These are phyloP conservation scores for Dioscorea cayenensis DNA, from an alignment of 116 monocot species.

Conservation along the genomic window DNA sequence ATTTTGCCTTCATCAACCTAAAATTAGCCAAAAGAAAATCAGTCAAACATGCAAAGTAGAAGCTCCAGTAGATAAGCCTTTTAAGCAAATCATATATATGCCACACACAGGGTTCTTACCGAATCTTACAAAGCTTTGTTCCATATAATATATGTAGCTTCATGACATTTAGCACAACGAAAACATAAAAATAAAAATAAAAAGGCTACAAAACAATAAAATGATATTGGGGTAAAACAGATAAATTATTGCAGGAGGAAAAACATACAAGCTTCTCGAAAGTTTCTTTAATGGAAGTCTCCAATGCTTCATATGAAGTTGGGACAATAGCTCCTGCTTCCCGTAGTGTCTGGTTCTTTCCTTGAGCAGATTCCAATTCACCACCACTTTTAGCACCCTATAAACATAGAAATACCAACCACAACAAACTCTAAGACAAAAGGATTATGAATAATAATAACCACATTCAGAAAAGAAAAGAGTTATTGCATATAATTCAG, in stretches of 20 bases:
- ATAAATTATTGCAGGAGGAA: slow-evolving; percentile 5
- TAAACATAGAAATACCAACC: neutral
- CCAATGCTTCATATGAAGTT: slow-evolving; percentile 93
- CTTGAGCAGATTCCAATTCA: slow-evolving; percentile 98
- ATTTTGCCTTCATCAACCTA: slow-evolving; percentile 93
- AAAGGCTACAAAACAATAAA: neutral
- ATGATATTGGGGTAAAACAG: neutral
- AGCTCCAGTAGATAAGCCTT: neutral
- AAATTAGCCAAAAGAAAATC: neutral
- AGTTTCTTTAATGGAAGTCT: slow-evolving; percentile 75
- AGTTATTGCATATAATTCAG: neutral
- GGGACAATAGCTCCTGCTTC: slow-evolving; percentile 97
- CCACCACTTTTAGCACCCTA: slow-evolving; percentile 99
- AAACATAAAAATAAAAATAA: too few species aligned
- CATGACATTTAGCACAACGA: too few species aligned
- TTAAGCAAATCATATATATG: neutral
- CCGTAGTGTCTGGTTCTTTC: slow-evolving; percentile 81
- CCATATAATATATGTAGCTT: too few species aligned
- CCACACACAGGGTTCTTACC: neutral
- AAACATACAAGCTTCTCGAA: slow-evolving; percentile 78
- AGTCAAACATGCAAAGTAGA: neutral
- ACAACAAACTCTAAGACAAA: too few species aligned
- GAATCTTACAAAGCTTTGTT: neutral
- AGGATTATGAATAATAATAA: too few species aligned
- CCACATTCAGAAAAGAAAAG: neutral